phyloP scores from a whole-genome alignment of 495 filamentous ascomycete species.

The Rostrohypoxylon terebratum region DNA sequence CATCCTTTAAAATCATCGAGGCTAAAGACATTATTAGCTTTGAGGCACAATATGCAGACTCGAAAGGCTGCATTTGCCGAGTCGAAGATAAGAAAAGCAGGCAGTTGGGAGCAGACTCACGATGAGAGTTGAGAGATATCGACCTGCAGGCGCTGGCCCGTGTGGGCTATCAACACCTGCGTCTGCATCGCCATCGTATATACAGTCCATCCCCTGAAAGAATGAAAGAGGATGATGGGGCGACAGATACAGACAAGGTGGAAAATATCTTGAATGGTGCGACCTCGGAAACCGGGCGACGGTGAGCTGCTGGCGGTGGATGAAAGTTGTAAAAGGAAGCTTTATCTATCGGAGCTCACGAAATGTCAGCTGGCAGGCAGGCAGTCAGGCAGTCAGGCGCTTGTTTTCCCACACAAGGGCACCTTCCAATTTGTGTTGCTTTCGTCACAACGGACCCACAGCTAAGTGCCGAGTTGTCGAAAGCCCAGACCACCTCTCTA shows the following conservation, averaged over 20 bases:
- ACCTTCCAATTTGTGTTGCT: conserved; percentile 21
- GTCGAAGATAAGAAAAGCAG: background rate
- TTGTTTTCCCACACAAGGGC: conserved; percentile 23
- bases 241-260: conserved; percentile 3
- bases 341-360: conserved; percentile 36
- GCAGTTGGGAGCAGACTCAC: conserved; percentile 60
- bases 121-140: conserved; percentile 76
- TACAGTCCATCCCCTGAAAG: conserved; percentile 51
- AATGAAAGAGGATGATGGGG: conserved; percentile 37
- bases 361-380: conserved; percentile 41
- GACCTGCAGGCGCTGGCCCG: conserved; percentile 81
- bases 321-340: conserved; percentile 25
- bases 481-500: conserved; percentile 13
- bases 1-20: conserved; percentile 76
- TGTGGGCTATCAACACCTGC: conserved; percentile 88
- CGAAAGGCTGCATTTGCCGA: conserved; percentile 23
- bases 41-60: conserved; percentile 23
- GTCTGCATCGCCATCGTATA: conserved; percentile 72
- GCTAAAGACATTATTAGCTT: conserved; percentile 42
- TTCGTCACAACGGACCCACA: conserved; percentile 35
- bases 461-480: conserved; percentile 1
- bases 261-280: background rate
- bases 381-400: conserved; percentile 45
- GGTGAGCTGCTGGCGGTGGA: background rate
- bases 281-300: conserved; percentile 4